Base-by-base conservation (phyloP, 106 monocot species). In the Narthecium ossifragum region DNA sequence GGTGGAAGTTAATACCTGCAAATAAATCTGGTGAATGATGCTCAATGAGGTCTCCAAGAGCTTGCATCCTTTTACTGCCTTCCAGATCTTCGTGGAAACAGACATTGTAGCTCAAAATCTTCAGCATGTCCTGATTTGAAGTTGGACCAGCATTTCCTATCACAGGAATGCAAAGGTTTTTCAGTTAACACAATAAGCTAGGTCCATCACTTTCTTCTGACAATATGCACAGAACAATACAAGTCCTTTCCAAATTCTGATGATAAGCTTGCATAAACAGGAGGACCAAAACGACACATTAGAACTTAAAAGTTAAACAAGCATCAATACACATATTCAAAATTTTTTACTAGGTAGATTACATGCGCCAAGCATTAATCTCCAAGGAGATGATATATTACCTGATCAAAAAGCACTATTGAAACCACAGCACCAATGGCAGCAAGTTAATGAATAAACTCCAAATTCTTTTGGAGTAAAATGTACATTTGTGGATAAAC, bases 41-140 rank as follows among this genome's bases (percentile, higher is more conserved):
- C 33, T 72, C 30, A 58, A 81, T 63, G 17, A 81, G 63, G 25
- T 34, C 8, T 0, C 72, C 72, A 55, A 81, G 26, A 4, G 75
- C 71, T 64, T 76, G 34, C 72, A 82, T 82, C 52, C 82, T 73
- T 50, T 72, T 51, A 2, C 41, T 4, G 25, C 69, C 48, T 55
- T 73, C 61, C 36, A 73, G 9, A 41, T 82, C 68, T 57, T 77
- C 76, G 38, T 67, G 60, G 27, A 51, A 65, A 72, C 77, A 82
- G 17, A 77, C 60, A 37, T 81, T 81, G 46, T 76, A 81, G 54
- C 64, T 68, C 64, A 81, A 53, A 21, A 81, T 32, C 58, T 73
- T 81, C 5, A 67, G 54, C 8, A 4, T 32, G 32, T 31, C 37
- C 10, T 41, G 18, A 14, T 52, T 47, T 39, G 52, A 57, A 62